Evolutionary conservation across 2,329 filamentous ascomycete species (phyloP).

Genomic region (Sporothrix globosa): DNA sequence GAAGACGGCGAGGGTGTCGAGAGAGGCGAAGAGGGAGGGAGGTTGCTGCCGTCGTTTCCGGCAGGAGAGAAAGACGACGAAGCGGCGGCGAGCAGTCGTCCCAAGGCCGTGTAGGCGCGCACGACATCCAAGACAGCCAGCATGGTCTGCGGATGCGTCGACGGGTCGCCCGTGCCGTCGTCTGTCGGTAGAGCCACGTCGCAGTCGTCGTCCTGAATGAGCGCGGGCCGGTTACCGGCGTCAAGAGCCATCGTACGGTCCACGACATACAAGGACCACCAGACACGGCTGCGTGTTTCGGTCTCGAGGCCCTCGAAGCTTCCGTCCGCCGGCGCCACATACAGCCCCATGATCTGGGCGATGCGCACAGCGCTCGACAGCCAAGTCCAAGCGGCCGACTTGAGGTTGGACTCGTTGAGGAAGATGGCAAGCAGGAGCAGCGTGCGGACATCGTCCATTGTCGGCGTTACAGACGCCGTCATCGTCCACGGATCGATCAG

Average conservation of each 20-base stretch:
- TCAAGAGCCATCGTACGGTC: conserved; percentile 82
- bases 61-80: background rate
- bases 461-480: conserved; percentile 56
- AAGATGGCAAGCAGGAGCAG: conserved; percentile 76
- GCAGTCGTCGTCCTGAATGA: conserved; percentile 88
- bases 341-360: conserved; percentile 81
- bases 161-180: conserved; percentile 61
- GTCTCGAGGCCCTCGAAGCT: conserved; percentile 76
- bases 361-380: conserved; percentile 77
- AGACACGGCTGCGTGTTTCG: conserved; percentile 84
- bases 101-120: conserved; percentile 73
- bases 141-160: conserved; percentile 59
- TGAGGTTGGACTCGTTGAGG: conserved; percentile 82
- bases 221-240: conserved; percentile 69
- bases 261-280: conserved; percentile 92
- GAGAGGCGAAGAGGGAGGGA: conserved; percentile 21
- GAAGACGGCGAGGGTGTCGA: conserved; percentile 27
- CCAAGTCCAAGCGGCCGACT: conserved; percentile 84
- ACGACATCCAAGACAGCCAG: conserved; percentile 81
- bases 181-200: conserved; percentile 83
- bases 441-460: conserved; percentile 71
- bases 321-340: conserved; percentile 62
- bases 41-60: background rate
- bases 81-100: conserved; percentile 57
- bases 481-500: conserved; percentile 73